Evolutionary conservation across 2,329 filamentous ascomycete species (phyloP), one percentile per base, ranked within the genome.

Genomic region (Fusarium algeriense): DNA sequence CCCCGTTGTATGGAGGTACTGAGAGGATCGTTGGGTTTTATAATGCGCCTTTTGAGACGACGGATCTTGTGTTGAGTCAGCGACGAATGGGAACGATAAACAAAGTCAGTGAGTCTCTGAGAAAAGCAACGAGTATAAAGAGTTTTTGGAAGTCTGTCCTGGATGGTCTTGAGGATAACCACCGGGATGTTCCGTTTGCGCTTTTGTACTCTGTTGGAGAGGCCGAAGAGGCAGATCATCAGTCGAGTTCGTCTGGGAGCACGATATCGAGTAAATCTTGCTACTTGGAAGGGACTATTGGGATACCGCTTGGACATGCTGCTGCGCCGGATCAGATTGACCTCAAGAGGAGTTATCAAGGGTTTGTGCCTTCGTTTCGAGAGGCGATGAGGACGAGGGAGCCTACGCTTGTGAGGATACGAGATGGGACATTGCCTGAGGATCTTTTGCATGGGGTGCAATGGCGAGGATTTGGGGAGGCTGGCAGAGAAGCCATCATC

Each of bases 401-500:
- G 38, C 79, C 80, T 0, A 80, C 78, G 0, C 55, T 84, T 4
- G 68, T 85, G 4, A 80, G 80, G 41, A 81, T 76, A 7, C 76
- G 73, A 10, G 82, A 85, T 59, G 85, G 85, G 5, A 89, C 87
- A 30, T 78, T 93, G 5, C 88, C 90, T 3, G 73, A 82, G 28
- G 79, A 83, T n/a, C 80, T 92, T 52, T 81, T 92, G 38, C 82
- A 88, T 17, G 89, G 86, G 2, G 81, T 93, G 15, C 79, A 78
- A 19, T 88, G 86, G 84, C 83, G 89, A 68, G 89, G 90, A 1
- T 91, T 91, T 73, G 86, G 86, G 10, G 88, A 92, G 67, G 80
- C 87, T 3, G 90, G 89, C 46, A 83, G 85, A 4, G 84, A 89
- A 9, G 89, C 90, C 12, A 87, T 92, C 2, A 85, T 93, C 8